phyloP scores from a whole-genome alignment of 192 early-diverging fungal genomes.

The Entomortierella chlamydospora region DNA sequence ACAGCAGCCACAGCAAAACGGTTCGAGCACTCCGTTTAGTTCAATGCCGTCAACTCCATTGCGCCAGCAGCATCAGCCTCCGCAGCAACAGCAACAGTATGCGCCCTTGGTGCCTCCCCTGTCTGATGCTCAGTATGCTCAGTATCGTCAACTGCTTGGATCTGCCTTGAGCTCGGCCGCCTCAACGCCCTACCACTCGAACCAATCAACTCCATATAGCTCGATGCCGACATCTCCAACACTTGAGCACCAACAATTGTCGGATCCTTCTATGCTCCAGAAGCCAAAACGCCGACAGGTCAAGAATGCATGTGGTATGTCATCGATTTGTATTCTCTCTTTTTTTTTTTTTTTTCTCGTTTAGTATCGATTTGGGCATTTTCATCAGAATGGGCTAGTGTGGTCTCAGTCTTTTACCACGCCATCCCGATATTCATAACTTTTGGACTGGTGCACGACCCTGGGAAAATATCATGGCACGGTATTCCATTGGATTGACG shows the following conservation, averaged over 20 bases:
- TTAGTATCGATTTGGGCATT: background rate
- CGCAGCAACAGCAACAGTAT: slow-evolving; percentile 35
- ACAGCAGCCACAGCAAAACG: slow-evolving; percentile 19
- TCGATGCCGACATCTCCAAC: slow-evolving; percentile 49
- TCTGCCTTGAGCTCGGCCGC: slow-evolving; percentile 47
- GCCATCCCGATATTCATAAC: background rate
- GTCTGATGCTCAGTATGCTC: slow-evolving; percentile 47
- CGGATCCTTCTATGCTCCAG: slow-evolving; percentile 21
- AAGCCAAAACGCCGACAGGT: slow-evolving; percentile 82
- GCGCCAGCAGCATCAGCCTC: slow-evolving; percentile 20
- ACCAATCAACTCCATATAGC: slow-evolving; percentile 52
- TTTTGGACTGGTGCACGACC: background rate
- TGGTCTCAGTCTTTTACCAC: too few relatives aligned
- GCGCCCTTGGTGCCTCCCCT: slow-evolving; percentile 43
- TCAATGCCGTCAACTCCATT: slow-evolving; percentile 32
- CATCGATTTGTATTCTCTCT: background rate
- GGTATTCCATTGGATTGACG: background rate
- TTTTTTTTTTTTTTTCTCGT: background rate
- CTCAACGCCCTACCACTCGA: slow-evolving; percentile 43
- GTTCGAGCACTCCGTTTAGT: slow-evolving; percentile 5
- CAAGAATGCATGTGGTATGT: slow-evolving; percentile 90
- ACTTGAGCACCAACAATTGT: slow-evolving; percentile 39
- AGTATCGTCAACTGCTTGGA: slow-evolving; percentile 40
- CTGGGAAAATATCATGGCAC: background rate
- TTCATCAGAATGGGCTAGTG: background rate